Evolutionary conservation across 805 yeast genomes (phyloP).

Genomic region (Candida odintsovae): DNA sequence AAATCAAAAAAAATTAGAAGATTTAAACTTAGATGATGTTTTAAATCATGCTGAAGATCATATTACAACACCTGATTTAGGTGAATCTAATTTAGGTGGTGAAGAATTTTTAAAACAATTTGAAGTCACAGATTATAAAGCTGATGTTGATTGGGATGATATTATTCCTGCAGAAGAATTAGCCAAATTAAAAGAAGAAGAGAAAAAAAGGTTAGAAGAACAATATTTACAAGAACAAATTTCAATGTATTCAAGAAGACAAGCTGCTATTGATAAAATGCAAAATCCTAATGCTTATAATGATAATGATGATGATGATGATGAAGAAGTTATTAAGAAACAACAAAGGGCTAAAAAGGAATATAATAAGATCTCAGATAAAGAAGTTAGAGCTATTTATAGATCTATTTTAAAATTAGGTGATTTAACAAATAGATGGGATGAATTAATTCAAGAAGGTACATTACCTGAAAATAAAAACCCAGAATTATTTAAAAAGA

Average conservation of each 20-base stretch:
- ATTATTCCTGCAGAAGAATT: conserved; percentile 95
- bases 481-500: conserved; percentile 68
- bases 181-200: conserved; percentile 83
- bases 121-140: conserved; percentile 97
- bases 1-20: conserved; percentile 92
- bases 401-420: conserved; percentile 79
- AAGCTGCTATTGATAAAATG: conserved; percentile 63
- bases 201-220: conserved; percentile 80
- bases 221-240: conserved; percentile 84
- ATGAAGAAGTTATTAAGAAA: conserved; percentile 31
- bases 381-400: conserved; percentile 82
- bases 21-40: conserved; percentile 92
- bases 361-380: conserved; percentile 62
- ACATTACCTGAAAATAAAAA: conserved; percentile 79
- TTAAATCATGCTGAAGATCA: conserved; percentile 97
- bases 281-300: conserved; percentile 40
- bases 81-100: conserved; percentile 97
- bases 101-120: conserved; percentile 96
- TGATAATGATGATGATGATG: conserved; percentile 34
- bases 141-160: conserved; percentile 98
- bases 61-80: conserved; percentile 90
- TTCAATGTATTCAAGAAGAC: conserved; percentile 77
- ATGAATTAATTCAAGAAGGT: conserved; percentile 84
- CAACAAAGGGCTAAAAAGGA: conserved; percentile 34
- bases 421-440: conserved; percentile 71